Evolutionary conservation across 768 basidiomycete species (phyloP).

Genomic region (Boletus rufocinnamomeus): DNA sequence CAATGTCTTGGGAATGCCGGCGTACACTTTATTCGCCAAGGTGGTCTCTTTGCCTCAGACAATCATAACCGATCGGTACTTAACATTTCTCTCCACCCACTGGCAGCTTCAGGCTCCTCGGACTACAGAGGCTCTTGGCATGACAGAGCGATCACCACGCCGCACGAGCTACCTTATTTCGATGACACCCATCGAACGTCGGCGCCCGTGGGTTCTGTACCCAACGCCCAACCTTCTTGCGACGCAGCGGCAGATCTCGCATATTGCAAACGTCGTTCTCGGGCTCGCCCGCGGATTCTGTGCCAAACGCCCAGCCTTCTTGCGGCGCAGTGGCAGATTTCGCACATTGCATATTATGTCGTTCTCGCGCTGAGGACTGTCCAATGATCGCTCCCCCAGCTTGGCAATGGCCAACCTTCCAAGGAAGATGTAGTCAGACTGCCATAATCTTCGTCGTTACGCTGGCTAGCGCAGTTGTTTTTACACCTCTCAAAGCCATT

Average conservation of each 20-base stretch:
- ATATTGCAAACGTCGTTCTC: slow-evolving; percentile 43
- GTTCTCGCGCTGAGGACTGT: slow-evolving; percentile 44
- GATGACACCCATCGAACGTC: slow-evolving; percentile 82
- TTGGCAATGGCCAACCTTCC: slow-evolving; percentile 35
- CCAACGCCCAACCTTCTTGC: slow-evolving; percentile 66
- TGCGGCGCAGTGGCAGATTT: slow-evolving; percentile 34
- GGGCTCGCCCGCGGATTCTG: too few relatives aligned
- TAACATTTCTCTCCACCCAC: not conserved
- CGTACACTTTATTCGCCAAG: slow-evolving; percentile 66
- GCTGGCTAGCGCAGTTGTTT: slow-evolving; percentile 52
- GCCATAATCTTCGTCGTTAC: slow-evolving; percentile 58
- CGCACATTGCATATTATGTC: slow-evolving; percentile 48
- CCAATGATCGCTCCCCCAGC: slow-evolving; percentile 48
- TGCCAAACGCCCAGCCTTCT: slow-evolving; percentile 73
- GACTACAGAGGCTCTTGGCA: slow-evolving; percentile 1
- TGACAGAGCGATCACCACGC: slow-evolving; percentile 76
- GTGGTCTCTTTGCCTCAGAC: slow-evolving; percentile 66
- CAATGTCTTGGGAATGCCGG: slow-evolving; percentile 59
- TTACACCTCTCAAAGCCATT: slow-evolving; percentile 80
- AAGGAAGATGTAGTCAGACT: slow-evolving; percentile 47
- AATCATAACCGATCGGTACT: slow-evolving; percentile 76
- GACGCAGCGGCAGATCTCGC: slow-evolving; percentile 37
- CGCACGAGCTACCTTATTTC: slow-evolving; percentile 70
- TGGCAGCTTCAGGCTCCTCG: not conserved
- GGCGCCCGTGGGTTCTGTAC: slow-evolving; percentile 77